These are phyloP conservation scores for Tympanopsis confertula DNA, from an alignment of 2,329 filamentous ascomycete genomes.

Conservation along the genomic window DNA sequence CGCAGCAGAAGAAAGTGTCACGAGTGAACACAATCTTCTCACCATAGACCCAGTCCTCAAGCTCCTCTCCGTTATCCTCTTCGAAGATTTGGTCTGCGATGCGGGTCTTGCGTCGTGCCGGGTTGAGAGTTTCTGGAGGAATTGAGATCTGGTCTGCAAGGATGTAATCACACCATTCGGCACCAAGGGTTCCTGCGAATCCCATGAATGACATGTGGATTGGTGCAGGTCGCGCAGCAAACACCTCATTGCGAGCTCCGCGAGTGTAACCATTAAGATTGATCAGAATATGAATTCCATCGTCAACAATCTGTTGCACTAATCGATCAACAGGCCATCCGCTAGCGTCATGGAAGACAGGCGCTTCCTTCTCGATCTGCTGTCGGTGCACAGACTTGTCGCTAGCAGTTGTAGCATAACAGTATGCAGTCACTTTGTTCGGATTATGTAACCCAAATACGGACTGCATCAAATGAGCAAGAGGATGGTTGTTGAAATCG, in stretches of 20 bases:
- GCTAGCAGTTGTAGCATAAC: constrained; percentile 87
- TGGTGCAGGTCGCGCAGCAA: constrained; percentile 84
- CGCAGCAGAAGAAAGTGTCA: constrained; percentile 96
- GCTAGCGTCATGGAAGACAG: constrained; percentile 81
- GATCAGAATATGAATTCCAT: constrained; percentile 86
- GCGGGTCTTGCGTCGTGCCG: constrained; percentile 59
- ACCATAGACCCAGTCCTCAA: constrained; percentile 82
- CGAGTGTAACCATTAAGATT: constrained; percentile 98
- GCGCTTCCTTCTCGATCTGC: constrained; percentile 87
- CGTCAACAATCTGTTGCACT: constrained; percentile 73
- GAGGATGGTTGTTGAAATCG: constrained; percentile 95
- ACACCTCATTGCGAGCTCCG: constrained; percentile 93
- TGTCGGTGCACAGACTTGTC: constrained; percentile 80
- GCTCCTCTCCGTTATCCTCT: constrained; percentile 48
- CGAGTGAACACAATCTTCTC: constrained; percentile 93
- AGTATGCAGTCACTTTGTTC: constrained; percentile 68
- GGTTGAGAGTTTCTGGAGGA: constrained; percentile 68
- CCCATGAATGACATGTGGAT: constrained; percentile 99
- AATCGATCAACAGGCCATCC: constrained; percentile 75
- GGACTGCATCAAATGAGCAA: constrained; percentile 97
- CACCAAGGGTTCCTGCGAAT: constrained; percentile 87
- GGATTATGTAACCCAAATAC: constrained; percentile 85
- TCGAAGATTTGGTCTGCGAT: constrained; percentile 52
- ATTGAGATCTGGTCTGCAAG: constrained; percentile 82
- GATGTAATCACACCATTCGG: constrained; percentile 97